Conservation (phyloP, 148 eudicot genomes). For the Amaranthus palmeri region DNA sequence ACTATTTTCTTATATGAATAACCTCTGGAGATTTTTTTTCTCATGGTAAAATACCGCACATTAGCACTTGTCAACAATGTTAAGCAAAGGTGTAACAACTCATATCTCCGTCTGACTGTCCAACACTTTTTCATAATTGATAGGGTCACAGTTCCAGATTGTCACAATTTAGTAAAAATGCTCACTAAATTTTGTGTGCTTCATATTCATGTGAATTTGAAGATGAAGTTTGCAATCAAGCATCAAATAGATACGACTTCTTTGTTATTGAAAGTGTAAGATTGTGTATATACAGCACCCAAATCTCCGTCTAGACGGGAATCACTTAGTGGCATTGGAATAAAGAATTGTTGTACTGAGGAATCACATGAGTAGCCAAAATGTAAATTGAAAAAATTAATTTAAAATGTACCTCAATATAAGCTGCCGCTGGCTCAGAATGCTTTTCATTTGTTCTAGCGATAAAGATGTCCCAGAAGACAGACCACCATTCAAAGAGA, state of each 20-base stretch:
- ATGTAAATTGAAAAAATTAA: neutral
- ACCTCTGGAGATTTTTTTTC: too few species aligned
- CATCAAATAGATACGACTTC: too few species aligned
- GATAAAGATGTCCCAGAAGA: slow-evolving; percentile 97
- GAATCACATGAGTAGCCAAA: neutral
- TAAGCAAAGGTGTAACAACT: neutral
- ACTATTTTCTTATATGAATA: too few species aligned
- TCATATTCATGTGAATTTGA: too few species aligned
- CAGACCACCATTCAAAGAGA: slow-evolving; percentile 99
- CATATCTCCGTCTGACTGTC: neutral
- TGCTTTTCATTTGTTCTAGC: slow-evolving; percentile 97
- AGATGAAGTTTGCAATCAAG: too few species aligned
- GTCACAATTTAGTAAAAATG: too few species aligned
- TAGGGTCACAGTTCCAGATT: too few species aligned
- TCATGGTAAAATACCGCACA: neutral
- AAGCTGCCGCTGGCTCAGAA: slow-evolving; percentile 93
- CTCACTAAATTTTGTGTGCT: too few species aligned
- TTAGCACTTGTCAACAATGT: neutral
- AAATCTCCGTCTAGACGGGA: too few species aligned
- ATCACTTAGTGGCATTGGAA: neutral
- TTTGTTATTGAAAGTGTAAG: too few species aligned
- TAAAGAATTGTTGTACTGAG: neutral
- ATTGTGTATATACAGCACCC: too few species aligned
- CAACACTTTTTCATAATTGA: too few species aligned
- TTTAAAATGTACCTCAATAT: slow-evolving; percentile 68